These are phyloP conservation scores for Calonectria hawksworthii DNA, from an alignment of 2,329 filamentous ascomycete species.

Conservation along the genomic window DNA sequence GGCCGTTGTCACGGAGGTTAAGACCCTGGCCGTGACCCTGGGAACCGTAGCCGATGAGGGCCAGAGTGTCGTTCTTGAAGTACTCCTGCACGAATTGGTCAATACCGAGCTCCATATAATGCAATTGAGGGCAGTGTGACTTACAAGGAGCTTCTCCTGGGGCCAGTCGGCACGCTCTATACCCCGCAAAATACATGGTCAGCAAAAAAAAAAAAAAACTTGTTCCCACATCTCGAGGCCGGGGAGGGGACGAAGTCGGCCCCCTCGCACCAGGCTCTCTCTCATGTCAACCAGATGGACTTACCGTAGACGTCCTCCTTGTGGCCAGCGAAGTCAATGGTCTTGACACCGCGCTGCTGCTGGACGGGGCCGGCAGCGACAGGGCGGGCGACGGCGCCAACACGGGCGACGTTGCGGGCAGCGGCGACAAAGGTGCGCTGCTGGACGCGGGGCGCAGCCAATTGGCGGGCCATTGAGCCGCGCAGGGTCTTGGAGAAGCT, in stretches of 20 bases:
- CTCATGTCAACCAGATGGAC: slow-evolving; percentile 42
- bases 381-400: slow-evolving; percentile 66
- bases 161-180: slow-evolving; percentile 98
- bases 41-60: slow-evolving; percentile 97
- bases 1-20: slow-evolving; percentile 99
- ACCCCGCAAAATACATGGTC: slow-evolving; percentile 29
- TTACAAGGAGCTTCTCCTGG: slow-evolving; percentile 94
- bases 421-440: slow-evolving; percentile 74
- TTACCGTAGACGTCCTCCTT: slow-evolving; percentile 96
- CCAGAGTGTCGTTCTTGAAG: slow-evolving; percentile 99
- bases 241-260: too few relatives aligned
- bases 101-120: slow-evolving; percentile 7
- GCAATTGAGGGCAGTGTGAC: slow-evolving; percentile 53
- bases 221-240: neutral
- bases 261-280: neutral
- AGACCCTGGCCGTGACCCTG: slow-evolving; percentile 99
- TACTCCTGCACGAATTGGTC: slow-evolving; percentile 76
- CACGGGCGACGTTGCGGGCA: slow-evolving; percentile 69
- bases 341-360: slow-evolving; percentile 95
- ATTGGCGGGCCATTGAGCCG: slow-evolving; percentile 73
- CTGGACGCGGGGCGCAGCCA: slow-evolving; percentile 69
- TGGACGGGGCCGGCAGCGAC: slow-evolving; percentile 64
- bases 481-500: slow-evolving; percentile 78
- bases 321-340: slow-evolving; percentile 96
- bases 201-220: neutral